phyloP scores from a whole-genome alignment of 2,329 filamentous ascomycete genomes.

The Cadophora gregata region DNA sequence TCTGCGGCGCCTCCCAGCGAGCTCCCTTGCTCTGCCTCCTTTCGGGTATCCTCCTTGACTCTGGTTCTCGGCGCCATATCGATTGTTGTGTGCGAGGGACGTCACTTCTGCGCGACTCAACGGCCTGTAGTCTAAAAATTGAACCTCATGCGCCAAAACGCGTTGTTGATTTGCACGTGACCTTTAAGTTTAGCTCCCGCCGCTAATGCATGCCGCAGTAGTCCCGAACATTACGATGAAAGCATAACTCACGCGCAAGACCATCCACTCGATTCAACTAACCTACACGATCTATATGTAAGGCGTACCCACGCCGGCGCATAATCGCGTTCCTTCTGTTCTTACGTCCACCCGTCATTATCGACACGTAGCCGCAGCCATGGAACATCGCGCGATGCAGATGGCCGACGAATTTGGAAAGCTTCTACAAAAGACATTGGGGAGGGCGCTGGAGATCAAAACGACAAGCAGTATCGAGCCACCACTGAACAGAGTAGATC shows the following conservation, averaged over 20 bases:
- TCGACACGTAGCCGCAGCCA: slow-evolving; percentile 32
- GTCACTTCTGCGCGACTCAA: slow-evolving; percentile 24
- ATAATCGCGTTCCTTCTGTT: neutral
- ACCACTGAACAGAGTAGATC: slow-evolving; percentile 73
- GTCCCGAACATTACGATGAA: neutral
- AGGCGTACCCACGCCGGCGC: neutral
- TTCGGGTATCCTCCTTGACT: slow-evolving; percentile 39
- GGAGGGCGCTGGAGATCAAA: slow-evolving; percentile 64
- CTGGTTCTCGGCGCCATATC: slow-evolving; percentile 44
- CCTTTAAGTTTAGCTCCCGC: slow-evolving; percentile 19
- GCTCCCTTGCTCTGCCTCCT: slow-evolving; percentile 53
- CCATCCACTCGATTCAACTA: neutral
- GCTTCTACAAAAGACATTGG: slow-evolving; percentile 63
- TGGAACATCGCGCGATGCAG: slow-evolving; percentile 61
- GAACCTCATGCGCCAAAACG: slow-evolving; percentile 23
- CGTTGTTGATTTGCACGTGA: slow-evolving; percentile 11
- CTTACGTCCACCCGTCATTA: neutral
- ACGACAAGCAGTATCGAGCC: slow-evolving; percentile 70
- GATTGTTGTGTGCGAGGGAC: slow-evolving; percentile 25
- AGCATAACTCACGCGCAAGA: neutral
- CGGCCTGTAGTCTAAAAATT: neutral
- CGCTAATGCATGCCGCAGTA: slow-evolving; percentile 14
- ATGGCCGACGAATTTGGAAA: slow-evolving; percentile 59
- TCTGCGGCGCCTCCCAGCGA: slow-evolving; percentile 73
- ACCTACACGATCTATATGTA: neutral